Evolutionary conservation across 306 rosid genomes (phyloP).

Genomic region (Purshia tridentata): DNA sequence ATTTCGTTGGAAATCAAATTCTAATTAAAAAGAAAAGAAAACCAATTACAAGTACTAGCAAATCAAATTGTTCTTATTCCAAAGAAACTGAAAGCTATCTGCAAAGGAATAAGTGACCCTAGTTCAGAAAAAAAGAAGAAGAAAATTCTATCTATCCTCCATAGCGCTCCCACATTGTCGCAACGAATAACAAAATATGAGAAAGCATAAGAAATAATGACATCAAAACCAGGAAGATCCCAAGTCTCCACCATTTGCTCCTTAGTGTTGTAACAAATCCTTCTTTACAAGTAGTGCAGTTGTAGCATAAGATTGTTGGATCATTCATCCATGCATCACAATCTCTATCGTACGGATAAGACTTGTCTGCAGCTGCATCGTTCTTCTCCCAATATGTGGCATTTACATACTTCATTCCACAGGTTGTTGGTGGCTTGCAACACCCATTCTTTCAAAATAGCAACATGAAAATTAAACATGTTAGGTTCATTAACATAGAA

Average conservation of each 20-base stretch:
- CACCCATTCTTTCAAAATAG: slow-evolving; percentile 24
- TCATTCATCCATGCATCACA: slow-evolving; percentile 31
- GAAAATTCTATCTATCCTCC: not conserved
- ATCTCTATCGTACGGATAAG: slow-evolving; percentile 16
- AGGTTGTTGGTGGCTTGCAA: slow-evolving; percentile 30
- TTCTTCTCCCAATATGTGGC: slow-evolving; percentile 32
- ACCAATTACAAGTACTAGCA: no score
- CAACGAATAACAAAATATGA: slow-evolving; percentile 30
- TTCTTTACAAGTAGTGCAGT: slow-evolving; percentile 29
- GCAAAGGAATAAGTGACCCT: not conserved
- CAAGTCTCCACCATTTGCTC: slow-evolving; percentile 33
- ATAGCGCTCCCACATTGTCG: slow-evolving; percentile 18
- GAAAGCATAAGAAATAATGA: slow-evolving; percentile 22
- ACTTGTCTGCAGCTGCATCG: not conserved
- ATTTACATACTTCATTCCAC: slow-evolving; percentile 34
- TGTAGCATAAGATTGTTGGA: slow-evolving; percentile 21
- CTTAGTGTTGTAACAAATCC: slow-evolving; percentile 21
- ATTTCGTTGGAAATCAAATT: no score
- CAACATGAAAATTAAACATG: no score
- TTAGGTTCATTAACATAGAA: no score
- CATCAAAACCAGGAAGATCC: slow-evolving; percentile 23
- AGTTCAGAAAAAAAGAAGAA: not conserved
- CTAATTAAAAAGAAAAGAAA: no score
- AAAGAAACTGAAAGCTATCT: no score
- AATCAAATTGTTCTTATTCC: no score